Evolutionary conservation across 2,329 filamentous ascomycete genomes (phyloP).

Genomic region (Dothistroma septosporum): DNA sequence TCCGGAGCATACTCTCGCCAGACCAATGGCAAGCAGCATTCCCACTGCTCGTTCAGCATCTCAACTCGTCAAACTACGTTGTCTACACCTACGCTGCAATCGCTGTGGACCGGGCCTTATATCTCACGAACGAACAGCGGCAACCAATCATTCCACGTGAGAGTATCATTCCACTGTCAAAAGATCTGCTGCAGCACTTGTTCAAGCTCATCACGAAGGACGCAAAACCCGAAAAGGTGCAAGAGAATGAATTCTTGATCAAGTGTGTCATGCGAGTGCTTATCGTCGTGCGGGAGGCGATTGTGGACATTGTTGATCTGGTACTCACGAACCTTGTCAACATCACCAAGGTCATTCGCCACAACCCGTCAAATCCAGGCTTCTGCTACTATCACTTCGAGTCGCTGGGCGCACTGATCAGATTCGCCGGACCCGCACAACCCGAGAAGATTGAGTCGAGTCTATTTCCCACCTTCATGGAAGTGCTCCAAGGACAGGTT

Average conservation of each 20-base stretch:
- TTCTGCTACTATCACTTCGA: constrained; percentile 99
- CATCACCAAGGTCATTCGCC: constrained; percentile 87
- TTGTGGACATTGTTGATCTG: constrained; percentile 67
- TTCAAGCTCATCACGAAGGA: constrained; percentile 90
- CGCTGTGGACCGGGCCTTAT: constrained; percentile 88
- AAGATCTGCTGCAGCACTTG: constrained; percentile 81
- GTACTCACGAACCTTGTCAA: constrained; percentile 79
- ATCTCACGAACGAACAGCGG: constrained; percentile 70
- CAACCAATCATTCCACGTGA: constrained; percentile 74
- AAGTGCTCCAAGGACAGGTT: constrained; percentile 75
- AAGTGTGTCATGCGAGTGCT: constrained; percentile 96
- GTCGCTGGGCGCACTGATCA: constrained; percentile 82
- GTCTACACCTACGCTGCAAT: constrained; percentile 98
- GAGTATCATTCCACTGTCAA: constrained; percentile 75
- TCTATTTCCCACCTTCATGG: constrained; percentile 78
- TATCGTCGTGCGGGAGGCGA: constrained; percentile 83
- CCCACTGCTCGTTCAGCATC: constrained; percentile 82
- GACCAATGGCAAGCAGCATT: constrained; percentile 90
- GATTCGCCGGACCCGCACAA: constrained; percentile 65
- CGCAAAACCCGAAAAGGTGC: constrained; percentile 79
- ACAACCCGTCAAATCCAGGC: constrained; percentile 92
- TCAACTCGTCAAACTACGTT: constrained; percentile 87
- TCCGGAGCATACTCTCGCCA: constrained; percentile 89
- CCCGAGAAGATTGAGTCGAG: constrained; percentile 72
- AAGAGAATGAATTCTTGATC: constrained; percentile 99